Evolutionary conservation across 139 green algal genomes (phyloP).

Genomic region (Dunaliella sp.): DNA sequence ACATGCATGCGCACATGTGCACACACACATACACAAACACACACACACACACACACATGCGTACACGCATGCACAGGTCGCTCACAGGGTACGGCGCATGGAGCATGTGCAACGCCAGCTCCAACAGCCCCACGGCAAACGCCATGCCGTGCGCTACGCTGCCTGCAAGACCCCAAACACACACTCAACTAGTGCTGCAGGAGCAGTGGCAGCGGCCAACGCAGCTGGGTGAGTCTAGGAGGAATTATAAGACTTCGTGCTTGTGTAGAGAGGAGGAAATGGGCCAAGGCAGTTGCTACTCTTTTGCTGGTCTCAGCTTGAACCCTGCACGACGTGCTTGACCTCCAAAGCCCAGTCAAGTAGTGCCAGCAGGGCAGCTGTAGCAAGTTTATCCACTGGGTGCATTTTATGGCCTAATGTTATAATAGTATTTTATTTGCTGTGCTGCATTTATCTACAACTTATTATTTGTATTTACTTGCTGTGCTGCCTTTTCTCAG

Average conservation of each 20-base stretch:
- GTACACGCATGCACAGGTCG: conserved; percentile 21
- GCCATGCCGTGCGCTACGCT: conserved; percentile 65
- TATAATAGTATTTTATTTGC: too few relatives aligned
- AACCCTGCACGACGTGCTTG: not conserved
- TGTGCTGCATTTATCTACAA: too few relatives aligned
- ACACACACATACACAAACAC: too few relatives aligned
- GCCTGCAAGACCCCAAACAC: conserved; percentile 10
- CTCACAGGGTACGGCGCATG: conserved; percentile 32
- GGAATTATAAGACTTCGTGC: too few relatives aligned
- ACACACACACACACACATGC: too few relatives aligned
- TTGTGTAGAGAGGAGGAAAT: too few relatives aligned
- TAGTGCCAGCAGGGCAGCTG: not conserved
- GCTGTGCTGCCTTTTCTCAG: too few relatives aligned
- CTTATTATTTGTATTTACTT: too few relatives aligned
- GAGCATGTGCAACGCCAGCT: conserved; percentile 12
- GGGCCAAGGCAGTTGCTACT: too few relatives aligned
- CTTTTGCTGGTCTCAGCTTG: too few relatives aligned
- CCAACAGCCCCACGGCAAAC: conserved; percentile 21
- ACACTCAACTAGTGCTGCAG: not conserved
- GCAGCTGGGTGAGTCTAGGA: not conserved
- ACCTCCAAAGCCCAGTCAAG: not conserved
- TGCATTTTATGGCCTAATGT: too few relatives aligned
- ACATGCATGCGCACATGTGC: too few relatives aligned
- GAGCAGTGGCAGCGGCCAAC: not conserved
- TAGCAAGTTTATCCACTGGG: not conserved